These are phyloP conservation scores for Cercospora sp. DNA, from an alignment of 2,329 filamentous ascomycete species.

Conservation along the genomic window DNA sequence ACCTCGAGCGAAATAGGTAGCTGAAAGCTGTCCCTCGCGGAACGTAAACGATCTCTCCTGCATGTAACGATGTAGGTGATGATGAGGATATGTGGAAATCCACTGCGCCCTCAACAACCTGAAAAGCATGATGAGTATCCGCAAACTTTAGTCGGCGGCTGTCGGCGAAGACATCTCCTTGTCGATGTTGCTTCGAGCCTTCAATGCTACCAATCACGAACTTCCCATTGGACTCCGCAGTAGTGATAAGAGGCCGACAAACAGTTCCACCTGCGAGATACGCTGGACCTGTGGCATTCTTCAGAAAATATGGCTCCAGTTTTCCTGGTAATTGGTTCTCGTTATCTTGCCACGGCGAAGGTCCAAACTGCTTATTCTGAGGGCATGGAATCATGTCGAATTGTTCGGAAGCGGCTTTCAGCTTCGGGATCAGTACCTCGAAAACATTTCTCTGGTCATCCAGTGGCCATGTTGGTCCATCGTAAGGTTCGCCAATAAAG, in stretches of 20 bases:
- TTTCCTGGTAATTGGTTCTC: conserved; percentile 47
- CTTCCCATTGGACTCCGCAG: conserved; percentile 50
- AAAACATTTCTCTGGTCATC: conserved; percentile 55
- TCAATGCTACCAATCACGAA: conserved; percentile 59
- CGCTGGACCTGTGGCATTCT: conserved; percentile 52
- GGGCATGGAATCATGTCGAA: conserved; percentile 59
- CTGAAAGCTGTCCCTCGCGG: conserved; percentile 51
- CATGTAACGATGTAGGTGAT: conserved; percentile 42
- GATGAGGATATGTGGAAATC: conserved; percentile 45
- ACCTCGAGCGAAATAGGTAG: conserved; percentile 49
- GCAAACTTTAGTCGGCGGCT: conserved; percentile 46
- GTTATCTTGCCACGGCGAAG: conserved; percentile 45
- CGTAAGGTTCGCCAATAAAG: conserved; percentile 56
- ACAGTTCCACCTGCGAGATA: conserved; percentile 51
- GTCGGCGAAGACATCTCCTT: conserved; percentile 38
- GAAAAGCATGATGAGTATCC: conserved; percentile 56
- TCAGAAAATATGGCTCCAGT: conserved; percentile 53
- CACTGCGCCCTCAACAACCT: conserved; percentile 51
- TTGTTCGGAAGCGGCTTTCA: conserved; percentile 57
- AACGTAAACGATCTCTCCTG: conserved; percentile 54
- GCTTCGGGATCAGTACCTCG: conserved; percentile 54
- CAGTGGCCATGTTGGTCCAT: conserved; percentile 51
- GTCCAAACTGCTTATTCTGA: conserved; percentile 50
- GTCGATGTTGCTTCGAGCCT: conserved; percentile 43
- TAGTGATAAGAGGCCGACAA: conserved; percentile 52